These are phyloP conservation scores for Trichocladium antarcticum DNA, from an alignment of 495 filamentous ascomycete genomes.

Conservation along the genomic window DNA sequence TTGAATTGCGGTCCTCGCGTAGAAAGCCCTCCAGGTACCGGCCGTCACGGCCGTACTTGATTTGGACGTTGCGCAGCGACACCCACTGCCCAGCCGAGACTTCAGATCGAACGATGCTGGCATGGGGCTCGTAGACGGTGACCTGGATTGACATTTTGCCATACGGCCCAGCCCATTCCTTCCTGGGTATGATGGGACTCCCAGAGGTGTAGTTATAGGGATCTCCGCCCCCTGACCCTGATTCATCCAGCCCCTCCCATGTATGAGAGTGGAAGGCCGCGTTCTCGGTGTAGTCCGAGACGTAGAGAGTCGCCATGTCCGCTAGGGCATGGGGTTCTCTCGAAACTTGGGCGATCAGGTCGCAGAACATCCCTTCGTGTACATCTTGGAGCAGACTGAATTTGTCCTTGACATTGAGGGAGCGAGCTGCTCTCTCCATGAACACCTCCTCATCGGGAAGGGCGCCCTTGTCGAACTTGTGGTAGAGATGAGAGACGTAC, in stretches of 20 bases:
- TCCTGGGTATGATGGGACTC: background rate
- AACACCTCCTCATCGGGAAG: conserved; percentile 40
- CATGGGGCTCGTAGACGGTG: conserved; percentile 61
- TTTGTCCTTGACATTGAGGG: conserved; percentile 40
- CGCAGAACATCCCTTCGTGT: conserved; percentile 44
- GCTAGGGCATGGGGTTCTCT: conserved; percentile 43
- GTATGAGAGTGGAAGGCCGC: conserved; percentile 46
- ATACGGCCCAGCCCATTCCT: conserved; percentile 61
- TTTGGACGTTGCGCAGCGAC: conserved; percentile 56
- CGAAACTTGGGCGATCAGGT: conserved; percentile 68
- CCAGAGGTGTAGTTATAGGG: conserved; percentile 24
- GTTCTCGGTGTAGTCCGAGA: conserved; percentile 82
- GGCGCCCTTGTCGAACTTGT: conserved; percentile 29
- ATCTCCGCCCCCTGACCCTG: conserved; percentile 20
- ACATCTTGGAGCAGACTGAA: conserved; percentile 58
- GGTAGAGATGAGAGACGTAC: conserved; percentile 35
- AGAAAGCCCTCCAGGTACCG: conserved; percentile 60
- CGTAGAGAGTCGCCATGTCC: conserved; percentile 51
- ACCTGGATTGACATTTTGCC: conserved; percentile 65
- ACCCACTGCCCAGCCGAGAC: conserved; percentile 52
- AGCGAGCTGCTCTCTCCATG: conserved; percentile 29
- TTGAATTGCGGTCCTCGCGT: conserved; percentile 45
- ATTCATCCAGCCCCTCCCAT: conserved; percentile 30
- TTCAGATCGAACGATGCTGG: conserved; percentile 41
- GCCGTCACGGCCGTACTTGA: conserved; percentile 45